Evolutionary conservation across 257 asterid genomes (phyloP).

Genomic region (Rehmannia glutinosa): DNA sequence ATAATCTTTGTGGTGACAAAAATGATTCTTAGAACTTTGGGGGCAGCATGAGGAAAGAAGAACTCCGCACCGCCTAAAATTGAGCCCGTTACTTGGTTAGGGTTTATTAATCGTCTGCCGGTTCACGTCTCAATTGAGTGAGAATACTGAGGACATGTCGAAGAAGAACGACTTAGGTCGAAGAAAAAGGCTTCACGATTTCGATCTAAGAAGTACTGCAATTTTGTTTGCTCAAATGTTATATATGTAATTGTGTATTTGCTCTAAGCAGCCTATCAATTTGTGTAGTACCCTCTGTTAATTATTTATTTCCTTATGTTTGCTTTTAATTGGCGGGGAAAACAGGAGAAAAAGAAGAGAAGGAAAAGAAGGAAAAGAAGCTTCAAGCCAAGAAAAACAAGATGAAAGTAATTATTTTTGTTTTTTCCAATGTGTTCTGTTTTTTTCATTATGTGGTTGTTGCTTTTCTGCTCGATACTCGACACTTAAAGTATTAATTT

Average conservation of each 20-base stretch:
- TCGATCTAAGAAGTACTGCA: constrained; percentile 53
- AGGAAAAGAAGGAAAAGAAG: constrained; percentile 62
- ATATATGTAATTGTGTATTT: neutral
- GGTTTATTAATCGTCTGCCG: constrained; percentile 17
- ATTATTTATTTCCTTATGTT: neutral
- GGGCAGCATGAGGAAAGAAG: neutral
- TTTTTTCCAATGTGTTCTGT: neutral
- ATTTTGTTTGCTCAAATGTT: neutral
- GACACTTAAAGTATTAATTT: neutral
- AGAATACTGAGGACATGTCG: constrained; percentile 50
- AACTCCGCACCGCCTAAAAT: neutral
- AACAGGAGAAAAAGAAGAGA: constrained; percentile 70
- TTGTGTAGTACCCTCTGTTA: neutral
- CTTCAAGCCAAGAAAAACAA: constrained; percentile 81
- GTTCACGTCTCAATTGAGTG: constrained; percentile 14
- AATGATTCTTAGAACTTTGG: neutral
- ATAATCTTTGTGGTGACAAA: neutral
- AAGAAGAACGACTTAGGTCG: constrained; percentile 89
- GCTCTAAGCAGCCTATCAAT: neutral
- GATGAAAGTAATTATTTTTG: constrained; percentile 69
- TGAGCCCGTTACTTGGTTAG: constrained; percentile 10
- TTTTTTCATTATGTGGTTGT: neutral
- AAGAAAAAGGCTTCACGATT: constrained; percentile 74
- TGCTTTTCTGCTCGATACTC: neutral
- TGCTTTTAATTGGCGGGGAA: constrained; percentile 8